Evolutionary conservation across 495 filamentous ascomycete genomes (phyloP).

Genomic region (Xylaria curta): DNA sequence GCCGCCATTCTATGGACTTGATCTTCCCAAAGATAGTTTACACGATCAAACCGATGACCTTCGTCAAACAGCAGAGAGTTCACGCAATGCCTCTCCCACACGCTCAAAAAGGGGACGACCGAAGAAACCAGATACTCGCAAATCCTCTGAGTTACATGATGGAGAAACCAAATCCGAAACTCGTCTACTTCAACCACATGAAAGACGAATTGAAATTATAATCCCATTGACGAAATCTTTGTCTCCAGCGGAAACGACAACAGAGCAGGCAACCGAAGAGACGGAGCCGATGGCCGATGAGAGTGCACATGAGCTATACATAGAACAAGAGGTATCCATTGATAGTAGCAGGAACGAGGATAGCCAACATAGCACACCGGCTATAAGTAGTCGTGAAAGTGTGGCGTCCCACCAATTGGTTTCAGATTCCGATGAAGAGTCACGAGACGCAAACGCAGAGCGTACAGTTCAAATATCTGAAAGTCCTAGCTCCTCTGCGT

Average conservation of each 20-base stretch:
- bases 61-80: background rate
- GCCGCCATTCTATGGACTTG: background rate
- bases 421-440: background rate
- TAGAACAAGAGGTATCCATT: background rate
- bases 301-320: background rate
- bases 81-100: background rate
- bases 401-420: background rate
- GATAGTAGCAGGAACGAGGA: background rate
- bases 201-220: slow-evolving; percentile 24
- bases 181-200: slow-evolving; percentile 1
- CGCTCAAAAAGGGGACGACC: slow-evolving; percentile 14
- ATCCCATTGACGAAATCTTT: slow-evolving; percentile 20
- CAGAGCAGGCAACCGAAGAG: background rate
- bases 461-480: background rate
- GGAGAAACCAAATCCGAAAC: background rate
- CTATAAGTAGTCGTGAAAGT: background rate
- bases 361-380: background rate
- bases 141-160: background rate
- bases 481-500: background rate
- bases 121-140: background rate
- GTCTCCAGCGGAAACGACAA: background rate
- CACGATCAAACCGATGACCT: background rate
- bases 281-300: background rate
- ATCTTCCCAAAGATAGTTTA: background rate
- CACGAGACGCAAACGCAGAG: background rate